Base-by-base conservation (phyloP, 331 rosid species). In the Telfairia occidentalis region DNA sequence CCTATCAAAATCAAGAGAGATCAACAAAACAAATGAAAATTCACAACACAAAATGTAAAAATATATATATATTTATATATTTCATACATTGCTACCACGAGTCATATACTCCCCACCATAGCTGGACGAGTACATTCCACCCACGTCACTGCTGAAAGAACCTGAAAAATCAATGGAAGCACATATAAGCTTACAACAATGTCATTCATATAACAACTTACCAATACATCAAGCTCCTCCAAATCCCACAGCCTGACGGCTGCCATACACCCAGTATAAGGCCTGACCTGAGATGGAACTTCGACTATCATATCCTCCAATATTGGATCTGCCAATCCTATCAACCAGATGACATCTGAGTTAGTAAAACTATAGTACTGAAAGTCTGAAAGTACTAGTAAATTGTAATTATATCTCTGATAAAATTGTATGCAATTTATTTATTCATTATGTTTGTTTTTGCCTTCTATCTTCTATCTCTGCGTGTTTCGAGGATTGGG, bases 51-150 rank as follows among this genome's bases (percentile, higher is more conserved):
- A 5, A 6, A 9, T 43, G 28, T 26, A 66, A n/a, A 10, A 21
- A 28, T 34, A 24, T 75, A 30, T 40, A 76, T 12, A 40, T 0
- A 23, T 1, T n/a, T n/a, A n/a, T n/a, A n/a, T 57, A 13, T 5
- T 12, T 16, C 86, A 83, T 91, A 95, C 99, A 84, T 95, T 97
- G 83, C 85, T 86, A 50, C 93, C 99, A 50, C 97, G 99, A 63
- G 99, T 71, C 71, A 92, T 77, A 74, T 92, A 95, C 71, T 95
- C 99, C 52, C 91, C 89, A 64, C 92, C 92, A 89, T 95, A 92
- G 83, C 93, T 89, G 74, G 99, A 95, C 16, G 99, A 87, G 86
- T 95, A 95, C 92, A 90, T 81, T 76, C 96, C 96, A 78, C 96
- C 96, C 71, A 74, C 90, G 30, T 92, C 97, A 82, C 84, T 79